Conservation (phyloP, 2,329 filamentous ascomycete species). For the Pseudogymnoascus sp. region DNA sequence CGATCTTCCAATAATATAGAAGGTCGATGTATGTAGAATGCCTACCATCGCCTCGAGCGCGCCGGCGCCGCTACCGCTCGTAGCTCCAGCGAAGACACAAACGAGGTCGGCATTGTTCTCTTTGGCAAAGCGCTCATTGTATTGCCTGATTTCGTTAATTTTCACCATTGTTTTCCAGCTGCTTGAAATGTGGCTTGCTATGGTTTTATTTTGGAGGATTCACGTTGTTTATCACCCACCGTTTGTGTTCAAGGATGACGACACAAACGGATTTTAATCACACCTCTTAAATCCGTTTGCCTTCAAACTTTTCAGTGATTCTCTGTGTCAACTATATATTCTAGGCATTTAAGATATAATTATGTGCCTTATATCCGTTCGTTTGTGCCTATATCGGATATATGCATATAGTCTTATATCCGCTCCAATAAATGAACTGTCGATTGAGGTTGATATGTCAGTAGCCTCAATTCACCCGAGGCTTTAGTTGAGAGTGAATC, state of each 20-base stretch:
- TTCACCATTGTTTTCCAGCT: slow-evolving; percentile 18
- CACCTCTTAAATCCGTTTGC: background rate
- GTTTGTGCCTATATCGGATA: background rate
- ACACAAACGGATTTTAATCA: background rate
- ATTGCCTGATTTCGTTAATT: background rate
- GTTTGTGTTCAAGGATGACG: background rate
- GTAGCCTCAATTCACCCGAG: background rate
- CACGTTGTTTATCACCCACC: background rate
- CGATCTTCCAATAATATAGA: background rate
- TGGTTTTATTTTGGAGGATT: background rate
- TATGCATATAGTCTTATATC: background rate
- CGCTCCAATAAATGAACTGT: background rate
- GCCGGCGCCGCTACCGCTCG: slow-evolving; percentile 37
- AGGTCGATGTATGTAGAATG: slow-evolving; percentile 12
- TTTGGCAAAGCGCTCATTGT: slow-evolving; percentile 10
- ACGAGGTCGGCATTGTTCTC: slow-evolving; percentile 29
- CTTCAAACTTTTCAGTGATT: background rate
- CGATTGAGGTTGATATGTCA: background rate
- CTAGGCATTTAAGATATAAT: background rate
- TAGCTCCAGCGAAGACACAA: slow-evolving; percentile 42
- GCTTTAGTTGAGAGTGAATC: background rate
- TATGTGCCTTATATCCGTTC: background rate
- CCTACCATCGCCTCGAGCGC: slow-evolving; percentile 12
- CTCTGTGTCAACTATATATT: background rate
- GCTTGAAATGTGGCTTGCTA: background rate